These are phyloP conservation scores for Hyphodiscus sp. DNA, from an alignment of 2,329 filamentous ascomycete species.

Conservation along the genomic window DNA sequence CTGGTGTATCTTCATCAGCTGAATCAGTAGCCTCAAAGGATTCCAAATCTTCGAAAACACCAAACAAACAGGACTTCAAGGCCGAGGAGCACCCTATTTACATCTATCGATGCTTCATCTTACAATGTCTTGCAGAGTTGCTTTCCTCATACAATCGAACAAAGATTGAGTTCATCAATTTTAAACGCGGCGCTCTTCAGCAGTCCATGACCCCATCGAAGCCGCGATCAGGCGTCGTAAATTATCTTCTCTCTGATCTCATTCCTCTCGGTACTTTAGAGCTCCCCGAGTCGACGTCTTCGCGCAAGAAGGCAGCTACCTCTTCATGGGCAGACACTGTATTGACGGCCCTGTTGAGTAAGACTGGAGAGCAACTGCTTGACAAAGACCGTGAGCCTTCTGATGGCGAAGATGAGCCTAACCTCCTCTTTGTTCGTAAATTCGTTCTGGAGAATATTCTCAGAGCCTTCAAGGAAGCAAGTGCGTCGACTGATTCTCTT, in stretches of 20 bases:
- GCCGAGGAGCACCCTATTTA: constrained; percentile 91
- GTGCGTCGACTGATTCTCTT: constrained; percentile 67
- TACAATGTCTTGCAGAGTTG: constrained; percentile 87
- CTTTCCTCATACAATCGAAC: constrained; percentile 87
- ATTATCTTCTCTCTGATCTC: constrained; percentile 84
- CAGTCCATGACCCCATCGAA: constrained; percentile 82
- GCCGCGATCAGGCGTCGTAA: constrained; percentile 83
- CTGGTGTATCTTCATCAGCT: constrained; percentile 13
- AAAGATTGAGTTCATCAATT: constrained; percentile 99
- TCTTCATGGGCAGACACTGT: constrained; percentile 82
- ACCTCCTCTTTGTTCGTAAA: constrained; percentile 85
- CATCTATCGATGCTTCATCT: constrained; percentile 89
- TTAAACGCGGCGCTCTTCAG: constrained; percentile 83
- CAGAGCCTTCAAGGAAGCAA: constrained; percentile 86
- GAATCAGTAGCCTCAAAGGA: constrained; percentile 30
- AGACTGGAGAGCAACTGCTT: constrained; percentile 71
- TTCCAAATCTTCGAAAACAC: constrained; percentile 36
- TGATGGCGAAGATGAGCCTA: constrained; percentile 69
- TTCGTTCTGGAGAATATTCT: constrained; percentile 93
- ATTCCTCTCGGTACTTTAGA: constrained; percentile 57
- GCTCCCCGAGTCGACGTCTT: constrained; percentile 64
- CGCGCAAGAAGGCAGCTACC: constrained; percentile 81
- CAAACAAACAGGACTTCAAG: constrained; percentile 72
- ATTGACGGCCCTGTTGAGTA: constrained; percentile 78
- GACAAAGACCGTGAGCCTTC: constrained; percentile 51